These are phyloP conservation scores for Candida taoyuanica DNA, from an alignment of 805 yeast species.

Conservation along the genomic window DNA sequence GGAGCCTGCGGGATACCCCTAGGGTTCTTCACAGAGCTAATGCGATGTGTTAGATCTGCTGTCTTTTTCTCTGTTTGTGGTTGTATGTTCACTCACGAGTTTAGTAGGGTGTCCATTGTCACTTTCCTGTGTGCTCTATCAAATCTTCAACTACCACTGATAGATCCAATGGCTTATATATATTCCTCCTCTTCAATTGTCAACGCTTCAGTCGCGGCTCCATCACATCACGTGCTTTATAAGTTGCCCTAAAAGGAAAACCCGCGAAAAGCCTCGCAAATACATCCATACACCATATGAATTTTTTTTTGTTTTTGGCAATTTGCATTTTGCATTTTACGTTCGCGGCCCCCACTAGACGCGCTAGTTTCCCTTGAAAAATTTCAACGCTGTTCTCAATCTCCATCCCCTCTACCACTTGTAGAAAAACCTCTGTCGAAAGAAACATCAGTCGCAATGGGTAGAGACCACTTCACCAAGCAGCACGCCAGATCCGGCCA, in stretches of 20 bases:
- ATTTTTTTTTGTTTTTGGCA: neutral
- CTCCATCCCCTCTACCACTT: slow-evolving; percentile 1
- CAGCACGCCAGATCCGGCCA: slow-evolving; percentile 95
- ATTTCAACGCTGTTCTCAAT: slow-evolving; percentile 4
- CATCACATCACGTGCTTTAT: too few species aligned
- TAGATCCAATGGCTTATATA: too few species aligned
- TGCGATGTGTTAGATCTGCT: neutral
- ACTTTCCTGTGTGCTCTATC: too few species aligned
- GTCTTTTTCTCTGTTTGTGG: neutral
- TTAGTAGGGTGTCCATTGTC: too few species aligned
- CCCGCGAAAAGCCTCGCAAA: too few species aligned
- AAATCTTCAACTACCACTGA: too few species aligned
- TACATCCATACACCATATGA: neutral
- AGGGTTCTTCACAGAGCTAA: slow-evolving; percentile 53
- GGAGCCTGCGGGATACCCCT: slow-evolving; percentile 98
- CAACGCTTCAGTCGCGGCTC: too few species aligned
- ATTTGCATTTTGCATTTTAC: neutral
- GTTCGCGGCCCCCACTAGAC: neutral
- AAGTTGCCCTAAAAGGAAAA: too few species aligned
- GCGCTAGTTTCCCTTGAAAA: slow-evolving; percentile 3
- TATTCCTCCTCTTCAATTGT: too few species aligned
- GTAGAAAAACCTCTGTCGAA: slow-evolving; percentile 1
- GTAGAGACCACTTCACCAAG: slow-evolving; percentile 94
- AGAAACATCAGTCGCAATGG: slow-evolving; percentile 52
- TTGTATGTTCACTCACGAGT: too few species aligned